Evolutionary conservation across 164 flowering plant species (phyloP).

Genomic region (Tetrastigma voinierianum): DNA sequence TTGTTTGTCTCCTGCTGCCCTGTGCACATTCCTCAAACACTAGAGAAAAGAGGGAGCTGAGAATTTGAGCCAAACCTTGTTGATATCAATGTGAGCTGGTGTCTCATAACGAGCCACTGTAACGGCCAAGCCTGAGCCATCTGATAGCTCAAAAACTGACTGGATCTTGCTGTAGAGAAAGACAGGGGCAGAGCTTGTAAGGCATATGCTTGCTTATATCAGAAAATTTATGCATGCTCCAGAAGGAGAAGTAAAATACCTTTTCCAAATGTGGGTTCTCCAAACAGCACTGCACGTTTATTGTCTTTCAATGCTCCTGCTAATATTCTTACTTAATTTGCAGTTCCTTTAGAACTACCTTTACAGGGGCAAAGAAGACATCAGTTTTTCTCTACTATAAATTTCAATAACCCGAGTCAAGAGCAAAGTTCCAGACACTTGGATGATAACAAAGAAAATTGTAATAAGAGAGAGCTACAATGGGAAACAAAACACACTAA

Average conservation of each 20-base stretch:
- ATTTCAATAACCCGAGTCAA: background rate
- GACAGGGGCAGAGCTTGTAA: slow-evolving; percentile 4
- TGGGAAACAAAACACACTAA: too few species aligned
- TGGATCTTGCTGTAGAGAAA: slow-evolving; percentile 65
- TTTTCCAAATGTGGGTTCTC: slow-evolving; percentile 97
- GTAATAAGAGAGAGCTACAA: too few species aligned
- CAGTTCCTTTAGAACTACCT: slow-evolving; percentile 98
- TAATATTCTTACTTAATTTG: slow-evolving; percentile 96
- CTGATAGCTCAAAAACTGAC: slow-evolving; percentile 94
- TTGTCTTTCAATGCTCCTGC: slow-evolving; percentile 98
- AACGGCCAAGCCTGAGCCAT: slow-evolving; percentile 96
- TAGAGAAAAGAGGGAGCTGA: slow-evolving; percentile 2
- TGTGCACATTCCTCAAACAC: background rate
- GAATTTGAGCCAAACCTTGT: slow-evolving; percentile 58
- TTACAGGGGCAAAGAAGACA: slow-evolving; percentile 20
- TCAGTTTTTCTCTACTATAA: background rate
- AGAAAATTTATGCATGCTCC: background rate
- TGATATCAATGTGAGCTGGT: slow-evolving; percentile 90
- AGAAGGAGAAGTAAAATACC: slow-evolving; percentile 42
- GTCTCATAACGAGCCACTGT: slow-evolving; percentile 99
- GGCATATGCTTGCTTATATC: background rate
- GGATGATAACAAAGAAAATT: too few species aligned
- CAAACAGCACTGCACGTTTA: slow-evolving; percentile 84
- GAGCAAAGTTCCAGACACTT: background rate
- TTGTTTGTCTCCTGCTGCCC: too few species aligned